Percentiles rank a stretch among this genome's conserved stretches.
These are phyloP conservation scores for Candida smagusa DNA, from an alignment of 1,139 yeast genomes.

Conservation along the genomic window DNA sequence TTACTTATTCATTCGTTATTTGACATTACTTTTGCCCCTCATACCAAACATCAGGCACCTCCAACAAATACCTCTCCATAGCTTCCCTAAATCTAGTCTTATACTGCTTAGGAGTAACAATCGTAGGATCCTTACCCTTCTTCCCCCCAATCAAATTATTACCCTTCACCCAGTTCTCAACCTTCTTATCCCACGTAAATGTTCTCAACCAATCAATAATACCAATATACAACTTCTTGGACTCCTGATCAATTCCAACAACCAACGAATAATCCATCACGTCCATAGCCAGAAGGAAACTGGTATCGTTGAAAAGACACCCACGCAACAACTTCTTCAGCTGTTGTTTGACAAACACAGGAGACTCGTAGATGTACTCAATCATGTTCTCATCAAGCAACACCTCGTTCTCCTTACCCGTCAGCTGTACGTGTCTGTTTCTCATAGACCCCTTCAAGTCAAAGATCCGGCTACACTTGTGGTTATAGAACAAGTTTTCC, in stretches of 20 bases:
- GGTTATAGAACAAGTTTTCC: constrained; percentile 91
- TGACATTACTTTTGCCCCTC: constrained; percentile 23
- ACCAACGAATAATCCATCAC: constrained; percentile 98
- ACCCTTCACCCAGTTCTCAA: constrained; percentile 98
- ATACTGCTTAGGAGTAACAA: constrained; percentile 94
- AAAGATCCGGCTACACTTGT: constrained; percentile 80
- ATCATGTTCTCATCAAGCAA: constrained; percentile 96
- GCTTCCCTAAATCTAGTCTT: constrained; percentile 94
- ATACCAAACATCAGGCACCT: constrained; percentile 91
- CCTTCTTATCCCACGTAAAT: constrained; percentile 97
- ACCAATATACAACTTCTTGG: constrained; percentile 76
- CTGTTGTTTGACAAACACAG: constrained; percentile 89
- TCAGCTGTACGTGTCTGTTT: constrained; percentile 92
- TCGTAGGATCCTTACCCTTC: constrained; percentile 92
- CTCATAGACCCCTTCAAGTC: constrained; percentile 98
- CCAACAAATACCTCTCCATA: constrained; percentile 90
- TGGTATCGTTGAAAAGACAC: constrained; percentile 90
- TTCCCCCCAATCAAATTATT: constrained; percentile 78
- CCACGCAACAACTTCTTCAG: constrained; percentile 83
- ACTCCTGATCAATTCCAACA: constrained; percentile 78
- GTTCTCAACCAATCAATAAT: constrained; percentile 94
- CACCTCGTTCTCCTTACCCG: constrained; percentile 94
- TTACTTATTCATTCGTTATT: not conserved
- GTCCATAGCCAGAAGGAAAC: constrained; percentile 93
- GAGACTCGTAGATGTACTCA: constrained; percentile 94